Evolutionary conservation across 1,284 basidiomycete genomes (phyloP), one percentile per base, ranked within the genome.

Genomic region (Heterobasidion annosum): DNA sequence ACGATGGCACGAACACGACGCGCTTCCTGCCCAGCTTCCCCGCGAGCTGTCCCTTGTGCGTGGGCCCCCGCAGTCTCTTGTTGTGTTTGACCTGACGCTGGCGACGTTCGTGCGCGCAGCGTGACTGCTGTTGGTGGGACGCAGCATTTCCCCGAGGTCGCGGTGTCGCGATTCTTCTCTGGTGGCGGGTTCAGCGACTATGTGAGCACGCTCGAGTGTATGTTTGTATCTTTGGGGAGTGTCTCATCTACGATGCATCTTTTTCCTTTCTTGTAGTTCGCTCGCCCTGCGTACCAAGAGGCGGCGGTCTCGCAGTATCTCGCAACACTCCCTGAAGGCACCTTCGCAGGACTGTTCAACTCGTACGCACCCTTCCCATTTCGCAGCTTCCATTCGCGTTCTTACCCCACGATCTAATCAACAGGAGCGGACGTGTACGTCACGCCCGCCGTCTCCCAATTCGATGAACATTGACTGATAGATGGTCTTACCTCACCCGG

Each of bases 171-270:
- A 3, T 33, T 59, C 60, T 81, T 81, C 65, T 82, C 81, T 46
- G 85, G 86, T 7, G 86, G 85, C 54, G 87, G 86, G 2, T 87
- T 87, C 69, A 81, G 77, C 61, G 71, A 84, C 62, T 73, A 76
- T 54, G 78, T 80, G 55, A 60, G 70, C 3, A 32, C 19, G n/a
- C 40, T 37, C 6, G 7, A 15, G 13, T 5, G 7, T 16, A 13
- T 8, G 15, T 16, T 35, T 33, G 9, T 8, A 25, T 19, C 19
- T 6, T 8, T 42, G 10, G 5, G 33, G 32, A 18, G 44, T 4
- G 5, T 25, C 25, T 25, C 25, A 25, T 18, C 18, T 18, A 18
- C 18, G 18, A 18, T 47, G 25, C 3, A 3, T 16, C 2, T 34
- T 37, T 33, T 53, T 19, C 9, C 25, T 25, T 19, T 6, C 46